Conservation (phyloP, 2,329 filamentous ascomycete genomes). For the Sporothrix mexicana region DNA sequence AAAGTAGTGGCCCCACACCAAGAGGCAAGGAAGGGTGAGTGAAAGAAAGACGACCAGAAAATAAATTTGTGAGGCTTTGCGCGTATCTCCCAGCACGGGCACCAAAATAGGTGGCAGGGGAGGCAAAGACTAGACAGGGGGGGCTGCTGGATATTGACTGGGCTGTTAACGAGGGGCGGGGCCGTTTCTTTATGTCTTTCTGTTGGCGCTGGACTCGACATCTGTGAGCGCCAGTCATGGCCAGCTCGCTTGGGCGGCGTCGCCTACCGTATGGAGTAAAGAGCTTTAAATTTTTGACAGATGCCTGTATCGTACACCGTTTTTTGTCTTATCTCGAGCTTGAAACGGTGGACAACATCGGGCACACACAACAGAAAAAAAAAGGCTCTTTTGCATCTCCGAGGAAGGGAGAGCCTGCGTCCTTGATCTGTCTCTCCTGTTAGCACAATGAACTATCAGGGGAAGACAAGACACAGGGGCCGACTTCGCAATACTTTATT, state of each 20-base stretch:
- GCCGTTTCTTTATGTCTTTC: not conserved
- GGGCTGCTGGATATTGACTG: conserved; percentile 1
- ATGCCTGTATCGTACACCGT: not conserved
- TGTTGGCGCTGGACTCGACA: not conserved
- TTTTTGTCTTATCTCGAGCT: not conserved
- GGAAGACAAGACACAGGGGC: not conserved
- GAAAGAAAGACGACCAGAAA: not conserved
- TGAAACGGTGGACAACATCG: not conserved
- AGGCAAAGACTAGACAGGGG: not conserved
- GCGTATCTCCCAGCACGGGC: conserved; percentile 31
- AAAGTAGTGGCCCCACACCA: not conserved
- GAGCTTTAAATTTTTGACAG: not conserved
- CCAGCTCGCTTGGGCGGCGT: not conserved
- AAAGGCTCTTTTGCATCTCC: not conserved
- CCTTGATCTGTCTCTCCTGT: not conserved
- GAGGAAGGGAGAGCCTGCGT: not conserved
- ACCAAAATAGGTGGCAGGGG: conserved; percentile 10
- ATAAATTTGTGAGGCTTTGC: conserved; percentile 9
- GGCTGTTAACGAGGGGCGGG: not conserved
- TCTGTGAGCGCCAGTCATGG: conserved; percentile 1
- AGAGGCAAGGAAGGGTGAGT: not conserved
- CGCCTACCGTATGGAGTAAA: not conserved
- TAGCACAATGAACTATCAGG: not conserved
- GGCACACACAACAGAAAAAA: not conserved
- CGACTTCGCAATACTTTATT: conserved; percentile 8